Conservation (phyloP, 352 stramenopile species). For the Globisporangium barbulae region DNA sequence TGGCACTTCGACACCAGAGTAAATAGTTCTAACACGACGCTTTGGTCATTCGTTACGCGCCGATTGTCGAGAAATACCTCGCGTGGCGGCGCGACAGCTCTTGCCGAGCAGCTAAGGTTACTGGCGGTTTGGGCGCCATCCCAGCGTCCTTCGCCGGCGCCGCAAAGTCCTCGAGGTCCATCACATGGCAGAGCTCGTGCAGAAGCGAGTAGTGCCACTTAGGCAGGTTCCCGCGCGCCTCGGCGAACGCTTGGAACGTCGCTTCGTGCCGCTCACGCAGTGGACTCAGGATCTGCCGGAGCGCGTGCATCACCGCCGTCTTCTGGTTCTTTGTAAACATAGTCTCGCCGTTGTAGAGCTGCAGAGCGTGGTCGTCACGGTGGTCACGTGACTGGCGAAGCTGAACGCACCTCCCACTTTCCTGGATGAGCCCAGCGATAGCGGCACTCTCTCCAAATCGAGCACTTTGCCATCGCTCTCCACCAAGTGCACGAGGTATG, state of each 20-base stretch:
- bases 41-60: not conserved
- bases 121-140: not conserved
- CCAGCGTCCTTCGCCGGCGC: not conserved
- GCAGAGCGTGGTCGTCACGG: not conserved
- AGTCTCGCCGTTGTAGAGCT: constrained; percentile 10
- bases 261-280: constrained; percentile 7
- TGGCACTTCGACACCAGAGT: no score
- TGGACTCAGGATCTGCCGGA: not conserved
- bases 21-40: not conserved
- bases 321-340: constrained; percentile 3
- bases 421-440: not conserved
- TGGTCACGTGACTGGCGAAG: not conserved
- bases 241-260: constrained; percentile 1
- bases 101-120: no score
- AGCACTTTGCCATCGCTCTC: no score
- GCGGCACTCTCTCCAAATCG: not conserved
- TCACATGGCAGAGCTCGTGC: constrained; percentile 8
- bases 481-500: not conserved
- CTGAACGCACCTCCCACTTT: not conserved
- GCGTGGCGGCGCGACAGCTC: no score
- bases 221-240: not conserved
- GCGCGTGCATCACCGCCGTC: not conserved
- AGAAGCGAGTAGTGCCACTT: constrained; percentile 7
- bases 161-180: constrained; percentile 6
- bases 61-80: not conserved